phyloP scores from a whole-genome alignment of 176 grass and related monocot species.

The Tillandsia fasciculata region DNA sequence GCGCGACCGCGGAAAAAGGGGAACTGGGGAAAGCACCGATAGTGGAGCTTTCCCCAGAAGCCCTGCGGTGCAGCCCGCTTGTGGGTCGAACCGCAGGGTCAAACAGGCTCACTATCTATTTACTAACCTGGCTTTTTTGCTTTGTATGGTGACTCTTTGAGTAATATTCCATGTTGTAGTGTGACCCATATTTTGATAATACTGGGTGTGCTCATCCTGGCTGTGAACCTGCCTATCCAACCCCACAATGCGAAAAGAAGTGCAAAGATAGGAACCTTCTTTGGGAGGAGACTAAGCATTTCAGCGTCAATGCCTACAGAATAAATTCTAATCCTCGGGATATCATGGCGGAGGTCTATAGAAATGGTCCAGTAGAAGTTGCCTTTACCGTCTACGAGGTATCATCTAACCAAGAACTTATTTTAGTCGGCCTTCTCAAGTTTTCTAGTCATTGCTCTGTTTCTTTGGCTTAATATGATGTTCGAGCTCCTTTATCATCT shows the following conservation, averaged over 20 bases:
- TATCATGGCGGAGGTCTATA: slow-evolving; percentile 84
- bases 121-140: neutral
- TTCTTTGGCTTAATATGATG: slow-evolving; percentile 10
- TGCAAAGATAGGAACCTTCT: slow-evolving; percentile 72
- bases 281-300: slow-evolving; percentile 76
- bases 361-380: slow-evolving; percentile 84
- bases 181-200: slow-evolving; percentile 92
- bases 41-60: no score
- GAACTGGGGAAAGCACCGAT: no score
- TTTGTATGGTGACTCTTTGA: neutral
- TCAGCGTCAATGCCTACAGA: slow-evolving; percentile 59
- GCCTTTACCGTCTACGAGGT: slow-evolving; percentile 90
- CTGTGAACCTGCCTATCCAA: slow-evolving; percentile 72
- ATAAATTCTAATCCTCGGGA: slow-evolving; percentile 49
- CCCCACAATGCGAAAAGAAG: slow-evolving; percentile 70
- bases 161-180: slow-evolving; percentile 36
- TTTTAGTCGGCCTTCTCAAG: neutral
- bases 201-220: slow-evolving; percentile 66
- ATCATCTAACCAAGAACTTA: neutral
- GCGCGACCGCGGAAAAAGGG: no score
- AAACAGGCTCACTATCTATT: no score
- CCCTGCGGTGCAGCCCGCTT: no score
- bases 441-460: neutral
- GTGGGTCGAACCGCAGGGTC: no score
- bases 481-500: slow-evolving; percentile 14